Evolutionary conservation across 75 land plant species (phyloP).

Genomic region (Chamaecyparis obtusa): DNA sequence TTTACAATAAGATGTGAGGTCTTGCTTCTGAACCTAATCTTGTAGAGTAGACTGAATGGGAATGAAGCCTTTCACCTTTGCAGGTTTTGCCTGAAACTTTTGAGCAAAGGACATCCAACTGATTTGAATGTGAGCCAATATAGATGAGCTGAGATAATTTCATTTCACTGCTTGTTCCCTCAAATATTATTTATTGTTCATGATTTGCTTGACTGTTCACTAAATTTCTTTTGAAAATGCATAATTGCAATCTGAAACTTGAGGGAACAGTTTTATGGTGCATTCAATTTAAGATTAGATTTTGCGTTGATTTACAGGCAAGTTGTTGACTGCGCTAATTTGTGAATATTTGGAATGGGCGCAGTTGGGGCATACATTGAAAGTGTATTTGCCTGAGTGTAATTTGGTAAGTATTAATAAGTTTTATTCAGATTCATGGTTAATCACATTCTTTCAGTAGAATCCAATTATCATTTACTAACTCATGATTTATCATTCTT

Average conservation of each 20-base stretch:
- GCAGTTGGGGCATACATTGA: slow-evolving; percentile 80
- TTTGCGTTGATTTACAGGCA: slow-evolving; percentile 52
- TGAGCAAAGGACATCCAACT: background rate
- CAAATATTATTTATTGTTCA: background rate
- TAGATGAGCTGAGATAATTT: background rate
- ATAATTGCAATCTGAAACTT: background rate
- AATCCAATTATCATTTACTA: background rate
- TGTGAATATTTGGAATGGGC: slow-evolving; percentile 99
- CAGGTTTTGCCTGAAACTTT: background rate
- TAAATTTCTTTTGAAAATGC: background rate
- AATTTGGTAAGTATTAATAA: slow-evolving; percentile 66
- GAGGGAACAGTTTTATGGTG: background rate
- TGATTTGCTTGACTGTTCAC: background rate
- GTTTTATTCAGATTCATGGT: background rate
- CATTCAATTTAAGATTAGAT: background rate
- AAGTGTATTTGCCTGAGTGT: slow-evolving; percentile 94
- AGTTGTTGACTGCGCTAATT: slow-evolving; percentile 79
- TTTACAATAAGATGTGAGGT: background rate
- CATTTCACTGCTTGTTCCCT: background rate
- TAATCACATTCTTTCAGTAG: background rate
- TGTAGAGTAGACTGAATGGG: background rate
- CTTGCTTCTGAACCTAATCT: background rate
- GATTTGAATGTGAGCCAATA: background rate
- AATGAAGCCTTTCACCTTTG: background rate
- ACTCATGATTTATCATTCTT: background rate